These are phyloP conservation scores for Paulownia fortunei DNA, from an alignment of 257 asterid genomes.

Conservation along the genomic window DNA sequence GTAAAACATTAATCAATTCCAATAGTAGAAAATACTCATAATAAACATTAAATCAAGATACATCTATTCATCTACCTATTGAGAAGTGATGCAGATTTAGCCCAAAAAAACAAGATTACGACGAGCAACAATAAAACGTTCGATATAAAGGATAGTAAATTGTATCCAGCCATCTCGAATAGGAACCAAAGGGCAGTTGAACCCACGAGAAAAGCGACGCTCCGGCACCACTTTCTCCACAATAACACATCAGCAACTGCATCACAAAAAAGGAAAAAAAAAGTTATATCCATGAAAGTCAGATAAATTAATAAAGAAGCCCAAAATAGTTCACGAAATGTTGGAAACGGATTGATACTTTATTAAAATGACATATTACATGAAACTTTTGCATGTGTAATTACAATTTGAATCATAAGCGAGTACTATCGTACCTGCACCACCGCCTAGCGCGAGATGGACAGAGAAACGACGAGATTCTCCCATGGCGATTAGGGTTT, in stretches of 20 bases:
- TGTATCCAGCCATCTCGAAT: slow-evolving; percentile 90
- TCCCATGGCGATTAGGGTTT: slow-evolving; percentile 66
- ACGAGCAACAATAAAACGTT: slow-evolving; percentile 80
- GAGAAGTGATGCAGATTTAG: slow-evolving; percentile 92
- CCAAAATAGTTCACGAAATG: background rate
- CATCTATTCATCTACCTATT: slow-evolving; percentile 61
- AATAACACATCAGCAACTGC: slow-evolving; percentile 88
- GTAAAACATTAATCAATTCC: background rate
- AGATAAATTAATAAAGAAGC: slow-evolving; percentile 3
- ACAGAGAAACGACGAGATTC: slow-evolving; percentile 56
- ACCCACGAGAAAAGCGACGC: slow-evolving; percentile 58
- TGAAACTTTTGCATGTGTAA: slow-evolving; percentile 19
- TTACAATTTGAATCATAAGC: slow-evolving; percentile 25
- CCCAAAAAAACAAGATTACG: slow-evolving; percentile 85
- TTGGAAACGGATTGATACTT: slow-evolving; percentile 18
- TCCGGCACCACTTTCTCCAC: slow-evolving; percentile 74
- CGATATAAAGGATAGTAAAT: slow-evolving; percentile 68
- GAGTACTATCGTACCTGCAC: slow-evolving; percentile 53
- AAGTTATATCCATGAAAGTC: background rate
- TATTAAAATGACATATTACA: background rate
- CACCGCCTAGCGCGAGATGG: slow-evolving; percentile 72
- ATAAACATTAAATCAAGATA: slow-evolving; percentile 3
- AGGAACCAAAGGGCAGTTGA: slow-evolving; percentile 85
- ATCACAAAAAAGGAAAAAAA: background rate
- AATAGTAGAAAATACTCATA: background rate